Evolutionary conservation across 2,329 filamentous ascomycete genomes (phyloP).

Genomic region (Gnomoniopsis smithogilvyi): DNA sequence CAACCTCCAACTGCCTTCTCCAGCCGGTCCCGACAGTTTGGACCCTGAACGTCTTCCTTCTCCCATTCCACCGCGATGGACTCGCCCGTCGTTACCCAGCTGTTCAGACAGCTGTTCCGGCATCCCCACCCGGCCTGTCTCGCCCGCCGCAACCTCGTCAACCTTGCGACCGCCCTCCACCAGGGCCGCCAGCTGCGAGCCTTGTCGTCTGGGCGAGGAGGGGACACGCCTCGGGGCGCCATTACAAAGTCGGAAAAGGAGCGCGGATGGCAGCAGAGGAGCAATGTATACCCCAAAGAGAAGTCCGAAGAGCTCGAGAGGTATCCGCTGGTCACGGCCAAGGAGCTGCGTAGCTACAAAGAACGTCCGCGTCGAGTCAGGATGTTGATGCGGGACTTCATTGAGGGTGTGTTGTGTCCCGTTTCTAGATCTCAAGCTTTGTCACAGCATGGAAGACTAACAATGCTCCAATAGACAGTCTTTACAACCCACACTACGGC

Average conservation of each 20-base stretch:
- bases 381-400: conserved; percentile 97
- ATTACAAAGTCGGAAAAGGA: conserved; percentile 43
- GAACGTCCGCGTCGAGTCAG: conserved; percentile 85
- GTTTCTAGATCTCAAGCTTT: not conserved
- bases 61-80: conserved; percentile 58
- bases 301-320: conserved; percentile 75
- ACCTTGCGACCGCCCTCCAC: conserved; percentile 35
- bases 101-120: conserved; percentile 83
- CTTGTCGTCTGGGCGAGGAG: conserved; percentile 19
- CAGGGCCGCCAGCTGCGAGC: conserved; percentile 34
- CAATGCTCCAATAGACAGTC: conserved; percentile 60
- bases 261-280: conserved; percentile 83
- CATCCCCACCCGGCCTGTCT: conserved; percentile 59
- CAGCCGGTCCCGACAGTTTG: too few species aligned
- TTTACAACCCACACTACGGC: conserved; percentile 92
- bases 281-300: conserved; percentile 70
- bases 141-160: conserved; percentile 41
- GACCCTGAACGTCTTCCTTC: not conserved
- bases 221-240: conserved; percentile 22
- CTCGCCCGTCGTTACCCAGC: conserved; percentile 70
- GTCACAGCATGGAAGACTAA: not conserved
- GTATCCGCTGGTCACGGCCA: conserved; percentile 83
- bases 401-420: conserved; percentile 65
- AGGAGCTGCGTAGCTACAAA: conserved; percentile 66
- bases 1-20: not conserved